Percentiles rank a stretch among this genome's conserved stretches.
These are phyloP conservation scores for Colletotrichum sp. DNA, from an alignment of 2,329 filamentous ascomycete species.

Conservation along the genomic window DNA sequence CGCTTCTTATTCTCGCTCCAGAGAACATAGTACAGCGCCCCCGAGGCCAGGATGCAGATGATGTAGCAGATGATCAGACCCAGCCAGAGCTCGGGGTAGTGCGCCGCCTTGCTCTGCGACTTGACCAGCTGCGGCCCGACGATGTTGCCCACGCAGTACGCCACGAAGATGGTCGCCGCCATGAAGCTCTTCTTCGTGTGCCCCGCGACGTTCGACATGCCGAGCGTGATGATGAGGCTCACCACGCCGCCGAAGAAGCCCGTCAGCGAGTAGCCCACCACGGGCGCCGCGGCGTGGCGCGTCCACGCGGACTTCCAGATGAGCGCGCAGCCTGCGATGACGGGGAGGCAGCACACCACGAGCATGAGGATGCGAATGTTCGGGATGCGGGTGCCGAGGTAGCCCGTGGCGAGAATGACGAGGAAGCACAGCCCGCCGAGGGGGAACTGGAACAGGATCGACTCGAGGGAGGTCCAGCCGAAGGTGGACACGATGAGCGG, in stretches of 20 bases:
- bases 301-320: conserved; percentile 75
- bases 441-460: conserved; percentile 78
- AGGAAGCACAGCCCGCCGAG: conserved; percentile 72
- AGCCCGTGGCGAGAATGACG: conserved; percentile 70
- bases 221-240: conserved; percentile 57
- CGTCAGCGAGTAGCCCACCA: conserved; percentile 74
- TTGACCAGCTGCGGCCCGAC: conserved; percentile 75
- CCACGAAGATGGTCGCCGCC: conserved; percentile 75
- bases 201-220: conserved; percentile 73
- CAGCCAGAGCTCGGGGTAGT: conserved; percentile 76
- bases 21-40: conserved; percentile 63
- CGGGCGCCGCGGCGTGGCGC: conserved; percentile 67
- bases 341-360: conserved; percentile 70
- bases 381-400: conserved; percentile 60
- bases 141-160: conserved; percentile 79
- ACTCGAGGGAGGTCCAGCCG: conserved; percentile 66
- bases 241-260: conserved; percentile 77
- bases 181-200: conserved; percentile 82
- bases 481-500: conserved; percentile 76
- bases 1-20: conserved; percentile 62
- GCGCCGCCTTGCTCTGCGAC: conserved; percentile 66
- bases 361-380: conserved; percentile 72
- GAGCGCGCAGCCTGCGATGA: conserved; percentile 75
- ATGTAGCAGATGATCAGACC: conserved; percentile 72
- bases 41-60: conserved; percentile 66